Evolutionary conservation across 805 yeast genomes (phyloP).

Genomic region (Sporopachydermia lactativora): DNA sequence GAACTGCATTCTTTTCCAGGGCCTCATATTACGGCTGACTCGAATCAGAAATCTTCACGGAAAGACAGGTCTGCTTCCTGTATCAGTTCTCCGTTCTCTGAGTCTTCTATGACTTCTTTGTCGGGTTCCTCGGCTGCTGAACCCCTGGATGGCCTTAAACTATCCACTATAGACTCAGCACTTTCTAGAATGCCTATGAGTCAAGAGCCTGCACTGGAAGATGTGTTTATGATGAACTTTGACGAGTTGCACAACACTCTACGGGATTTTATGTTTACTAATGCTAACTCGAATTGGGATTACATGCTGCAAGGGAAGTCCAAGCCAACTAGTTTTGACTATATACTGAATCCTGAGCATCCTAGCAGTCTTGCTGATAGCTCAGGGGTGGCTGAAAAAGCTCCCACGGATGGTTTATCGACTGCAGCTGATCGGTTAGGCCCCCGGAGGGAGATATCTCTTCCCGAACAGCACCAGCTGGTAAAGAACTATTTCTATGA

Average conservation of each 20-base stretch:
- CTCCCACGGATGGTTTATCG: too few relatives aligned
- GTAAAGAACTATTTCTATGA: constrained; percentile 23
- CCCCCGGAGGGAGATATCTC: too few relatives aligned
- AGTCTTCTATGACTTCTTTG: constrained; percentile 8
- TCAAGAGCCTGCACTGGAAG: neutral
- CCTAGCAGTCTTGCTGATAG: too few relatives aligned
- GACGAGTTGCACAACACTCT: constrained; percentile 22
- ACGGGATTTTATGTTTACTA: constrained; percentile 26
- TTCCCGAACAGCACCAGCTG: constrained; percentile 17
- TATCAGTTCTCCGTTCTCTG: constrained; percentile 5
- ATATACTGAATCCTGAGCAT: neutral
- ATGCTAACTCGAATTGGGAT: constrained; percentile 14
- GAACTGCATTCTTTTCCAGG: too few relatives aligned
- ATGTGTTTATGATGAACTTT: neutral
- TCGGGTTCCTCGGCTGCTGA: constrained; percentile 7
- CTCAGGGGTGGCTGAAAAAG: constrained; percentile 16
- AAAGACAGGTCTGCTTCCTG: too few relatives aligned
- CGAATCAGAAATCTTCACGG: too few relatives aligned
- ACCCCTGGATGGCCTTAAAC: constrained; percentile 6
- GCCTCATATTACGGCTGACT: too few relatives aligned
- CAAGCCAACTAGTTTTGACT: constrained; percentile 10
- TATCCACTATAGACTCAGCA: constrained; percentile 8
- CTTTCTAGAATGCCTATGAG: neutral
- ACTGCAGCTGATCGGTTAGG: too few relatives aligned
- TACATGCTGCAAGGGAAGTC: constrained; percentile 5